Percentiles rank a stretch among this genome's conserved stretches.
phyloP scores from a whole-genome alignment of 2,329 filamentous ascomycete species.

The Exophiala phaeomuriformis region DNA sequence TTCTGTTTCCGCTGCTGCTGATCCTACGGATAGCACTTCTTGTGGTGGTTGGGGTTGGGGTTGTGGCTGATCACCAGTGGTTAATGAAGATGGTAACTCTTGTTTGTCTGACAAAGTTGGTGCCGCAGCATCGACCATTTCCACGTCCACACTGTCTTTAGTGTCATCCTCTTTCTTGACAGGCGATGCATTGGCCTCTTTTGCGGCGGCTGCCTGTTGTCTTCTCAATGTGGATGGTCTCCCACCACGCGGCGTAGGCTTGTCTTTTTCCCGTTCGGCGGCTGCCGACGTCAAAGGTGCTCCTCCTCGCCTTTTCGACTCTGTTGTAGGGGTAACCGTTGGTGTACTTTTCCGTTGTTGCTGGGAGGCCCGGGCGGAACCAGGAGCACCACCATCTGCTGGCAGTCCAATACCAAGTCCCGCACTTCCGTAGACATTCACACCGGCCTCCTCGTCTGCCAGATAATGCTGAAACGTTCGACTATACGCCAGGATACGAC shows the following conservation, averaged over 20 bases:
- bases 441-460: conserved; percentile 45
- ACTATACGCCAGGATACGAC: conserved; percentile 43
- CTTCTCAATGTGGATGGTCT: neutral
- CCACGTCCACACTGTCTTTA: conserved; percentile 6
- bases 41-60: neutral
- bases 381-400: conserved; percentile 2
- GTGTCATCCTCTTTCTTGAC: conserved; percentile 6
- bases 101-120: neutral
- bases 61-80: neutral
- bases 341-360: conserved; percentile 5
- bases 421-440: conserved; percentile 25
- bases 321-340: conserved; percentile 5
- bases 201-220: conserved; percentile 9
- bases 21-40: neutral
- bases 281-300: conserved; percentile 26
- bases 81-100: conserved; percentile 1
- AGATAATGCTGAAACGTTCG: conserved; percentile 46
- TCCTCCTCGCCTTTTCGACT: conserved; percentile 14
- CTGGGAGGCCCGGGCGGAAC: conserved; percentile 15
- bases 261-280: conserved; percentile 20
- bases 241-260: neutral
- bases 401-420: neutral
- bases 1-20: neutral
- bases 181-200: conserved; percentile 1
- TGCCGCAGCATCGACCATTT: conserved; percentile 16